phyloP scores from a whole-genome alignment of 805 yeast species.

The Candida adriatica region DNA sequence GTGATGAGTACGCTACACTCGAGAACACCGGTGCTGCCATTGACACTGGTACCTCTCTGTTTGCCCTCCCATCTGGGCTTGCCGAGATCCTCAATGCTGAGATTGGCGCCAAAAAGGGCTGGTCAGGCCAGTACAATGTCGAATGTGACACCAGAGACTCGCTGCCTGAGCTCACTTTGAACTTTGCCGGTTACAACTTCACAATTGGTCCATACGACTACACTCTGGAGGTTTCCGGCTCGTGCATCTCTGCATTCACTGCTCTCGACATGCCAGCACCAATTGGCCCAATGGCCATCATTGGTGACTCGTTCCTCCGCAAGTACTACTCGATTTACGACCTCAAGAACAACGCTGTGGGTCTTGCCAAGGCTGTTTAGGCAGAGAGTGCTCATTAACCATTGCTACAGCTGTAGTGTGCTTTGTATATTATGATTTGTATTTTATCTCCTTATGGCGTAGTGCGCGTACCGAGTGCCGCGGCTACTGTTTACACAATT shows the following conservation, averaged over 20 bases:
- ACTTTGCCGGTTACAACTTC: slow-evolving; percentile 84
- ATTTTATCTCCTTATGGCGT: too few relatives aligned
- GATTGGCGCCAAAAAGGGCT: slow-evolving; percentile 94
- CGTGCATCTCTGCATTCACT: slow-evolving; percentile 94
- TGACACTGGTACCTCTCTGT: slow-evolving; percentile 96
- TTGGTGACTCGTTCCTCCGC: slow-evolving; percentile 97
- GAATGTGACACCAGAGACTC: slow-evolving; percentile 82
- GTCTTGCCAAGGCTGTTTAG: slow-evolving; percentile 75
- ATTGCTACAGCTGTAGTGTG: too few relatives aligned
- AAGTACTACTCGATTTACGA: slow-evolving; percentile 92
- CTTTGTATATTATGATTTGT: too few relatives aligned
- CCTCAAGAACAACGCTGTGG: slow-evolving; percentile 85
- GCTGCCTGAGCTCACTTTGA: slow-evolving; percentile 89
- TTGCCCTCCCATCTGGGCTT: slow-evolving; percentile 89
- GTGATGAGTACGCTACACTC: slow-evolving; percentile 84
- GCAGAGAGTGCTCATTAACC: too few relatives aligned
- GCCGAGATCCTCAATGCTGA: slow-evolving; percentile 93
- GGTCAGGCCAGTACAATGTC: slow-evolving; percentile 95
- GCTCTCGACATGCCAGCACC: slow-evolving; percentile 98
- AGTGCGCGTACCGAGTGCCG: too few relatives aligned
- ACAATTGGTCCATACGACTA: slow-evolving; percentile 86
- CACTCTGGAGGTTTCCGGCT: slow-evolving; percentile 88
- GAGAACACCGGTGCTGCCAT: slow-evolving; percentile 90
- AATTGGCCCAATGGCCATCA: slow-evolving; percentile 90
- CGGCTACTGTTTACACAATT: too few relatives aligned